Evolutionary conservation across 768 basidiomycete species (phyloP).

Genomic region (Trametes cubensis): DNA sequence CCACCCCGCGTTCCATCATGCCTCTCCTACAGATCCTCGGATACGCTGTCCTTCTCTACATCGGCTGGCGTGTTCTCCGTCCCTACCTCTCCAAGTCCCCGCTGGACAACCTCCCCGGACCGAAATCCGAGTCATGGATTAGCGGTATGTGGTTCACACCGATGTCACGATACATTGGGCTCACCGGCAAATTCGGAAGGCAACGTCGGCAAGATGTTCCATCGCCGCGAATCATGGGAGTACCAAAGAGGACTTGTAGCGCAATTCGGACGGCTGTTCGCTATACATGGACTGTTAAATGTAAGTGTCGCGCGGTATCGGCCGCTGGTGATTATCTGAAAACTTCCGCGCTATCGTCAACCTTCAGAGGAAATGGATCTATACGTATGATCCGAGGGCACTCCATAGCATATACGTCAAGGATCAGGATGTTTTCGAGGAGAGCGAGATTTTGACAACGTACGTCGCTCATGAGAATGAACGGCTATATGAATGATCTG

Average conservation of each 20-base stretch:
- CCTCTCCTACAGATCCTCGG: neutral
- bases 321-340: neutral
- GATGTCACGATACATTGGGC: no score
- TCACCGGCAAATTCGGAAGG: constrained; percentile 4
- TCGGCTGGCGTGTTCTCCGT: constrained; percentile 5
- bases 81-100: constrained; percentile 4
- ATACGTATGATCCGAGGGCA: constrained; percentile 22
- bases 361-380: constrained; percentile 9
- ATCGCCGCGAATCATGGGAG: neutral
- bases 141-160: constrained; percentile 2
- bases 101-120: constrained; percentile 24
- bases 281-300: neutral
- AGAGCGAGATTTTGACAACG: neutral
- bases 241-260: neutral
- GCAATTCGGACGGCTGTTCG: neutral
- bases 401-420: constrained; percentile 25
- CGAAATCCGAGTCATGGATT: constrained; percentile 1
- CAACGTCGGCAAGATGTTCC: constrained; percentile 5
- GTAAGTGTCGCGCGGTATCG: constrained; percentile 26
- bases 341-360: neutral
- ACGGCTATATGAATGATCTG: no score
- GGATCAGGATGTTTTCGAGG: constrained; percentile 25
- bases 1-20: no score
- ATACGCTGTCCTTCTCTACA: neutral
- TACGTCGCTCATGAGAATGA: neutral